A percentile compares a stretch with the other conserved stretches of the same genome.
Conservation (phyloP, 1,139 yeast genomes). For the Nakaseomyces nivariensis region DNA sequence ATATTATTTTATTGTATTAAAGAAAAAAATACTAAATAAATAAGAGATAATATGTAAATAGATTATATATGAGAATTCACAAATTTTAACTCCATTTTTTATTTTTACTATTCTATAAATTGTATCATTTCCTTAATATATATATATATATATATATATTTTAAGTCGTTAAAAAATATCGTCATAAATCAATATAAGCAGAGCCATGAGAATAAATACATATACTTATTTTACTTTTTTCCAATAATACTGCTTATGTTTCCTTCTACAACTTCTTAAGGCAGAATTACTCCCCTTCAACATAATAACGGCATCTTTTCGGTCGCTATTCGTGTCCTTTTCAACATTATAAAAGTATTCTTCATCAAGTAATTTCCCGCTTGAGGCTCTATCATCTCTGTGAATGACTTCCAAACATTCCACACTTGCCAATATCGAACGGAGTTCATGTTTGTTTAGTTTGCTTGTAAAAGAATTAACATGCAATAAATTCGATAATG, state of each 20-base stretch:
- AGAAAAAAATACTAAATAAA: neutral
- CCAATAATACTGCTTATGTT: slow-evolving; percentile 83
- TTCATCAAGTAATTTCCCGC: neutral
- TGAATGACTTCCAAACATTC: neutral
- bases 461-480: neutral
- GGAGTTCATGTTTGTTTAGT: neutral
- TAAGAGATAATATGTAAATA: neutral
- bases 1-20: neutral
- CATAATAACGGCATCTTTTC: too few species aligned
- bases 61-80: neutral
- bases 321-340: too few species aligned
- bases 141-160: neutral
- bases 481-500: neutral
- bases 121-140: neutral
- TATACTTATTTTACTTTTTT: slow-evolving; percentile 32
- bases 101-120: neutral
- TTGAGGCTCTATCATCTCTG: neutral
- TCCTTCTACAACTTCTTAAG: slow-evolving; percentile 74
- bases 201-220: neutral
- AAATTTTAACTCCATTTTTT: neutral
- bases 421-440: neutral
- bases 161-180: neutral
- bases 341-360: too few species aligned
- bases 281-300: neutral
- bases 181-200: neutral